A percentile compares a stretch with the other conserved stretches of the same genome.
phyloP scores from a whole-genome alignment of 164 flowering plant species.

The Vitis rotundifolia region DNA sequence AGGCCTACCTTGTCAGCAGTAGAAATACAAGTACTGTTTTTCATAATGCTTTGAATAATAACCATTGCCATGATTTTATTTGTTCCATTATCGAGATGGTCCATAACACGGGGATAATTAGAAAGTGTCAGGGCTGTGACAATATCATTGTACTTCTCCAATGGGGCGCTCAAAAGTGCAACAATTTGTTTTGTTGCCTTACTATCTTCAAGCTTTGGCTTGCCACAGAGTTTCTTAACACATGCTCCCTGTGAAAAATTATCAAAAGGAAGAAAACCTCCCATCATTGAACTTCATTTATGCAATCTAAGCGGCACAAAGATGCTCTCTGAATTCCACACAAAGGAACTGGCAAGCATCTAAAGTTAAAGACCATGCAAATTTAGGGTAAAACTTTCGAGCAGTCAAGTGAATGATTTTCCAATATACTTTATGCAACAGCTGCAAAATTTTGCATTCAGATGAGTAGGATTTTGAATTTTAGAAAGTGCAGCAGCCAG shows the following conservation, averaged over 20 bases:
- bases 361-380: too few species aligned
- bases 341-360: too few species aligned
- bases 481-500: too few species aligned
- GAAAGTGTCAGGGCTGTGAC: constrained; percentile 83
- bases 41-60: constrained; percentile 91
- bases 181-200: constrained; percentile 94
- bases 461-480: too few species aligned
- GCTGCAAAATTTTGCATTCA: too few species aligned
- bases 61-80: constrained; percentile 96
- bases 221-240: constrained; percentile 78
- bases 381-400: too few species aligned
- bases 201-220: constrained; percentile 76
- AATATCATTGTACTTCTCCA: constrained; percentile 90
- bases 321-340: too few species aligned
- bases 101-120: constrained; percentile 95
- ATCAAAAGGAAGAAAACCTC: background rate
- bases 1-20: constrained; percentile 76
- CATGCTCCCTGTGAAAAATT: constrained; percentile 73
- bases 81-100: constrained; percentile 82
- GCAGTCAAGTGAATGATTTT: too few species aligned
- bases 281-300: too few species aligned
- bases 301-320: too few species aligned
- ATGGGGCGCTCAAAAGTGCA: constrained; percentile 94
- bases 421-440: too few species aligned
- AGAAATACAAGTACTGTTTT: constrained; percentile 71